Conservation (phyloP, 1,139 yeast species). For the Keqinozyma sinolaborantium region DNA sequence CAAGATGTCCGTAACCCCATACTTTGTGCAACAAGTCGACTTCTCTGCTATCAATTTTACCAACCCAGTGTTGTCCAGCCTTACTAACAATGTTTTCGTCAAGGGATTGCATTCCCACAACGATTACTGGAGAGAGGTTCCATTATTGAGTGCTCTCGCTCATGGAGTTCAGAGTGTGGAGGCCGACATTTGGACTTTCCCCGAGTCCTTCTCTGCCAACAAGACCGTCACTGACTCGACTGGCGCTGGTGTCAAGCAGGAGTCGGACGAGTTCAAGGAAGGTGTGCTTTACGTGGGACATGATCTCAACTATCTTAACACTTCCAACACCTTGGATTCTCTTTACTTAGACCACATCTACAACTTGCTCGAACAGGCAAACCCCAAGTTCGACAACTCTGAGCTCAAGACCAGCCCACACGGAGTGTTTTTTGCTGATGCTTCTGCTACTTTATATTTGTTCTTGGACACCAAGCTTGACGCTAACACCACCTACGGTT, state of each 20-base stretch:
- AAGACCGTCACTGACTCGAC: slow-evolving; percentile 21
- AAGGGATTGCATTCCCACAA: slow-evolving; percentile 68
- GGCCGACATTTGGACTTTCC: slow-evolving; percentile 64
- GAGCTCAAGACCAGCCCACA: slow-evolving; percentile 12
- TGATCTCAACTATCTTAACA: slow-evolving; percentile 42
- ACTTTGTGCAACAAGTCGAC: too few relatives aligned
- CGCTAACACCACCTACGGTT: slow-evolving; percentile 28
- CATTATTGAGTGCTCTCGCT: slow-evolving; percentile 58
- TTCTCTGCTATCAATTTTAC: too few relatives aligned
- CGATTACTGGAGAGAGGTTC: slow-evolving; percentile 67
- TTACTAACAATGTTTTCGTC: slow-evolving; percentile 40
- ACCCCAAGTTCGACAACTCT: slow-evolving; percentile 18
- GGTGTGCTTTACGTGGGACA: slow-evolving; percentile 74
- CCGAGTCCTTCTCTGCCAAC: slow-evolving; percentile 20
- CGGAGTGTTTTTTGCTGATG: slow-evolving; percentile 35
- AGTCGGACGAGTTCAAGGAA: slow-evolving; percentile 25
- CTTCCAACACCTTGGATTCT: slow-evolving; percentile 40
- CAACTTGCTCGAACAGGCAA: slow-evolving; percentile 45
- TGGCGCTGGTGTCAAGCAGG: slow-evolving; percentile 10
- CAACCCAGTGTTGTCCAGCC: slow-evolving; percentile 3
- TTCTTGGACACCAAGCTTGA: slow-evolving; percentile 41
- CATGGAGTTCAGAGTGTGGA: slow-evolving; percentile 63
- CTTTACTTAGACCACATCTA: slow-evolving; percentile 55
- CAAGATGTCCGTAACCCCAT: too few relatives aligned
- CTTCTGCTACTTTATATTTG: slow-evolving; percentile 35